phyloP scores from a whole-genome alignment of 2,329 filamentous ascomycete species.

The Verticillium tricorpus region DNA sequence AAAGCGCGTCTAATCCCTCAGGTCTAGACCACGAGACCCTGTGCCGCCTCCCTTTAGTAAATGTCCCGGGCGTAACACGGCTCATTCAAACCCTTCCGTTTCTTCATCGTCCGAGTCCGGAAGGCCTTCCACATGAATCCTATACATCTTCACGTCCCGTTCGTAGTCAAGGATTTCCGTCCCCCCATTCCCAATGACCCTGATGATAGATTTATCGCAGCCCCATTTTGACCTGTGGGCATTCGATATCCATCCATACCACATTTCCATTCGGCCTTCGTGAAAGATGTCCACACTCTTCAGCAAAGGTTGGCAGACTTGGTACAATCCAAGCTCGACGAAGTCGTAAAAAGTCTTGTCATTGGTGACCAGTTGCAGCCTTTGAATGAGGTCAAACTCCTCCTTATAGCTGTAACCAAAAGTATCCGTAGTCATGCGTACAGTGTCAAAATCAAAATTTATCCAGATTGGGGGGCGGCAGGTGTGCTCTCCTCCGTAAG shows the following conservation, averaged over 20 bases:
- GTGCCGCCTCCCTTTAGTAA: neutral
- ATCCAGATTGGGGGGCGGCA: neutral
- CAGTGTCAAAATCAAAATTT: neutral
- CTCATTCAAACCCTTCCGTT: neutral
- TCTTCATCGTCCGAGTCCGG: neutral
- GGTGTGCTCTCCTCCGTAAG: neutral
- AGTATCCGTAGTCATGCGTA: neutral
- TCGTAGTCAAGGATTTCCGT: neutral
- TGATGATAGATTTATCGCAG: neutral
- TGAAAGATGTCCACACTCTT: slow-evolving; percentile 1
- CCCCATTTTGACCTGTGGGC: neutral
- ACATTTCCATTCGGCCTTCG: neutral
- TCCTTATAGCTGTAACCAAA: neutral
- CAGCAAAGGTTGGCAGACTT: neutral
- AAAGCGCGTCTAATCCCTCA: neutral
- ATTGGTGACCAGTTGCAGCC: neutral
- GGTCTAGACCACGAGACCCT: neutral
- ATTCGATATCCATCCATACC: neutral
- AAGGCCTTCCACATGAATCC: neutral
- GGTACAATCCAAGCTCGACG: neutral
- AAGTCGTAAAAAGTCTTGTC: neutral
- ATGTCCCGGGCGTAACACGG: neutral
- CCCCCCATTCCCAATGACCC: neutral
- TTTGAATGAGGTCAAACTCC: neutral
- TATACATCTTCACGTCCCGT: neutral